These are phyloP conservation scores for Mycena haematopus DNA, from an alignment of 768 basidiomycete genomes.

Conservation along the genomic window DNA sequence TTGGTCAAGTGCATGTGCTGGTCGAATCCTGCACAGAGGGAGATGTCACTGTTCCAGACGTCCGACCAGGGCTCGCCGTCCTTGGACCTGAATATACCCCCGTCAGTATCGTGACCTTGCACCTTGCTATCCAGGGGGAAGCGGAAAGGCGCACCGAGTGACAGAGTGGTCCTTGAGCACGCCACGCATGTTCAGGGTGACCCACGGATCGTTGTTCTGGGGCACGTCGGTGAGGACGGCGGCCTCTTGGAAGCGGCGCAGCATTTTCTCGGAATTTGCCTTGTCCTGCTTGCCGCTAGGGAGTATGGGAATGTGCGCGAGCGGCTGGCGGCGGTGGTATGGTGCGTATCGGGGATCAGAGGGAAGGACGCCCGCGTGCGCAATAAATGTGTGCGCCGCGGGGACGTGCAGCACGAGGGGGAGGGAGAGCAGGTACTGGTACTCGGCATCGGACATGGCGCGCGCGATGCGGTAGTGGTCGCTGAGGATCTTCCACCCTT, in stretches of 20 bases:
- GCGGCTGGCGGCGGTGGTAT: constrained; percentile 66
- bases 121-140: neutral
- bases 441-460: constrained; percentile 65
- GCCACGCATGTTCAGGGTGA: constrained; percentile 74
- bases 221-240: constrained; percentile 71
- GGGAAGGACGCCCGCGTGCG: constrained; percentile 85
- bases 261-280: constrained; percentile 26
- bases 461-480: constrained; percentile 82
- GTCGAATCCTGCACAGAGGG: constrained; percentile 59
- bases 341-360: constrained; percentile 64
- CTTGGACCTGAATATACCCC: constrained; percentile 32
- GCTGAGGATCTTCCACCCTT: constrained; percentile 75
- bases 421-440: constrained; percentile 74
- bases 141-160: constrained; percentile 43
- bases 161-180: constrained; percentile 51
- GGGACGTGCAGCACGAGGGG: constrained; percentile 82
- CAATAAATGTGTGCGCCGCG: constrained; percentile 74
- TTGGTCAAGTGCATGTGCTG: constrained; percentile 26
- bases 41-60: constrained; percentile 74
- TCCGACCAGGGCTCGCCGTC: constrained; percentile 78
- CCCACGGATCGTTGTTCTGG: constrained; percentile 83
- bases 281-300: constrained; percentile 25
- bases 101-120: neutral
- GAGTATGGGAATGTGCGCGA: constrained; percentile 63
- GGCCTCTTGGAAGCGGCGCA: constrained; percentile 67